Evolutionary conservation across 2,329 filamentous ascomycete genomes (phyloP).

Genomic region (Orbilia quercus): DNA sequence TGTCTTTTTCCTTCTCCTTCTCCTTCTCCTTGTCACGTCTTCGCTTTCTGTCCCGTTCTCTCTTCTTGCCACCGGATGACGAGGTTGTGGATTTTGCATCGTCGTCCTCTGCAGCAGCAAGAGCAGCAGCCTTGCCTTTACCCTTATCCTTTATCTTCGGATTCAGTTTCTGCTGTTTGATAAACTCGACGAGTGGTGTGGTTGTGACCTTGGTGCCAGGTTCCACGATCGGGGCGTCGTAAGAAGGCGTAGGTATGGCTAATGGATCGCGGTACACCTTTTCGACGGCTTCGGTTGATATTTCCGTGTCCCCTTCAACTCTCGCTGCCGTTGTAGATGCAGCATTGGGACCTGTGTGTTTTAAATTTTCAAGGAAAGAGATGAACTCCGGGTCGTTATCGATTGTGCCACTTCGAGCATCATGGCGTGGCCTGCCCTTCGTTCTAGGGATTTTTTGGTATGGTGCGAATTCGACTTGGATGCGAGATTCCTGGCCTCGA

Average conservation of each 20-base stretch:
- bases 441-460: conserved; percentile 82
- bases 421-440: conserved; percentile 75
- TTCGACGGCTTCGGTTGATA: conserved; percentile 65
- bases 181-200: conserved; percentile 88
- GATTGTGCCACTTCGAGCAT: conserved; percentile 90
- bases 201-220: conserved; percentile 74
- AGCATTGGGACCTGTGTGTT: conserved; percentile 71
- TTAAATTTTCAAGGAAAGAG: conserved; percentile 86
- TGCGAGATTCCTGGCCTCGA: conserved; percentile 67
- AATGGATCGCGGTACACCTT: conserved; percentile 58
- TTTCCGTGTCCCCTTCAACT: conserved; percentile 66
- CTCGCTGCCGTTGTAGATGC: conserved; percentile 66
- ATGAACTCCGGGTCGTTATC: conserved; percentile 97
- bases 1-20: conserved; percentile 57
- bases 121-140: conserved; percentile 46
- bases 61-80: conserved; percentile 44
- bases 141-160: conserved; percentile 60
- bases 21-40: conserved; percentile 58
- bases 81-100: conserved; percentile 53
- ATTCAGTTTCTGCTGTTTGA: conserved; percentile 90
- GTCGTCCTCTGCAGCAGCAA: conserved; percentile 41
- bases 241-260: conserved; percentile 56
- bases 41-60: conserved; percentile 47
- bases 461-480: conserved; percentile 81
- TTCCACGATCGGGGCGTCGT: conserved; percentile 55